phyloP scores from a whole-genome alignment of 2,329 filamentous ascomycete genomes.

The Coniochaeta hoffmannii region DNA sequence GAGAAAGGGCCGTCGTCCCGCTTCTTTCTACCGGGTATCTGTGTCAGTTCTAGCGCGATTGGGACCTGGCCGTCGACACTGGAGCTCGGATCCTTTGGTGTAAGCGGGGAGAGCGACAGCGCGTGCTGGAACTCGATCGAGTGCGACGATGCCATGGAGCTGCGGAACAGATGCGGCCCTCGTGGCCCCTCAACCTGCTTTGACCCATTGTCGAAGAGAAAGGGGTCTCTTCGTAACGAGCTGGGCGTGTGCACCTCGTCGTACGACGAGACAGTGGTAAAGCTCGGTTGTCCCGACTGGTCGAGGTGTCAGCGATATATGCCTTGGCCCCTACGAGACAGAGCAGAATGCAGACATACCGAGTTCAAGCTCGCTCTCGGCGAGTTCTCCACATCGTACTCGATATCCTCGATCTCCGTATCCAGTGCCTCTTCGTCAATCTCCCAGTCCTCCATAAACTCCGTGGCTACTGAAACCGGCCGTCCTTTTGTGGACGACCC shows the following conservation, averaged over 20 bases:
- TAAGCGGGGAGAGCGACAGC: conserved; percentile 66
- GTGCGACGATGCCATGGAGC: conserved; percentile 52
- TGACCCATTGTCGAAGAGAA: conserved; percentile 51
- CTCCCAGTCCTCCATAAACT: conserved; percentile 69
- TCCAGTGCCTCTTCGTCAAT: conserved; percentile 58
- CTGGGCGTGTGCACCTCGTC: conserved; percentile 77
- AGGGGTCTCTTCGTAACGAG: conserved; percentile 55
- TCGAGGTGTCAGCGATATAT: conserved; percentile 9
- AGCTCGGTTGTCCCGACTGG: conserved; percentile 63
- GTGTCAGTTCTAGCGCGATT: conserved; percentile 27
- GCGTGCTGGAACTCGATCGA: conserved; percentile 41
- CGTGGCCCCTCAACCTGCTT: conserved; percentile 71
- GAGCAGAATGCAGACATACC: conserved; percentile 39
- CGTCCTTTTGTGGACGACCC: conserved; percentile 41
- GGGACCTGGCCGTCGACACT: conserved; percentile 28
- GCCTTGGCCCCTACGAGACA: background rate
- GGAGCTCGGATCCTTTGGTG: conserved; percentile 49
- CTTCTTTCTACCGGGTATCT: conserved; percentile 27
- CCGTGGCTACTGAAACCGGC: conserved; percentile 64
- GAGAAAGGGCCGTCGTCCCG: conserved; percentile 45
- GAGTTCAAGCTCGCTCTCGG: conserved; percentile 63
- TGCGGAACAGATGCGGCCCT: conserved; percentile 81
- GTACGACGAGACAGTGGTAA: conserved; percentile 80
- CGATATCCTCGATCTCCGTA: conserved; percentile 44
- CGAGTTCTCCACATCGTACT: conserved; percentile 56